Conservation (phyloP, 2,329 filamentous ascomycete genomes). For the Huntiella omanensis region DNA sequence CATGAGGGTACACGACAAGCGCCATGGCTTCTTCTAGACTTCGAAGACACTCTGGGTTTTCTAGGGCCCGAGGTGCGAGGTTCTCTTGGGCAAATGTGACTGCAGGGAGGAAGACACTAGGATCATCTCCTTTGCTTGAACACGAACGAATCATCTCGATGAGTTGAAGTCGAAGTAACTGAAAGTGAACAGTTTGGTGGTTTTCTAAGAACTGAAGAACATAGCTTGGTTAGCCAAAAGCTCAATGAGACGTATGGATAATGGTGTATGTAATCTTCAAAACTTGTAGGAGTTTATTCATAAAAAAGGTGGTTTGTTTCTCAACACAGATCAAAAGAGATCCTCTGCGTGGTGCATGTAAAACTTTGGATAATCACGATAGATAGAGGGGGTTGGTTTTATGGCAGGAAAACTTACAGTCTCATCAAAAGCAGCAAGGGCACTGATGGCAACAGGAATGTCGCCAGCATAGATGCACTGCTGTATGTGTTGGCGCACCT, state of each 20-base stretch:
- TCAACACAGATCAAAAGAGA: slow-evolving; percentile 68
- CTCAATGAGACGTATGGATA: background rate
- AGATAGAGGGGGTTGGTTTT: slow-evolving; percentile 13
- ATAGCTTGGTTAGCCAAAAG: slow-evolving; percentile 4
- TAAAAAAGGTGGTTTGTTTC: slow-evolving; percentile 44
- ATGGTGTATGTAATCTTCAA: background rate
- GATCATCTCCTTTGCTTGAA: slow-evolving; percentile 49
- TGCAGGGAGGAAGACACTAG: slow-evolving; percentile 40
- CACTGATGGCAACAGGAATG: slow-evolving; percentile 68
- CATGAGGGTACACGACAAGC: slow-evolving; percentile 70
- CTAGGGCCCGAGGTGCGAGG: slow-evolving; percentile 70
- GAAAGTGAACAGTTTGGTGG: slow-evolving; percentile 71
- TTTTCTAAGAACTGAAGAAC: slow-evolving; percentile 59
- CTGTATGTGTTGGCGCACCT: slow-evolving; percentile 63
- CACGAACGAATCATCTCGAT: slow-evolving; percentile 79
- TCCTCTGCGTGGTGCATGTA: slow-evolving; percentile 99
- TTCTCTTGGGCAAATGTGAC: slow-evolving; percentile 76
- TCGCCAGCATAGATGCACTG: slow-evolving; percentile 71
- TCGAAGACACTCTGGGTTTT: slow-evolving; percentile 60
- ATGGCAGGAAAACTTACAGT: slow-evolving; percentile 46
- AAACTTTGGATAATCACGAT: slow-evolving; percentile 84
- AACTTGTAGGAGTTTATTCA: slow-evolving; percentile 15
- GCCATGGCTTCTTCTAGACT: slow-evolving; percentile 89
- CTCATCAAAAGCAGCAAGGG: slow-evolving; percentile 75
- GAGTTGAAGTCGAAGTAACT: slow-evolving; percentile 72